phyloP scores from a whole-genome alignment of 2,329 filamentous ascomycete genomes.

The Tolypocladium guangdongense region DNA sequence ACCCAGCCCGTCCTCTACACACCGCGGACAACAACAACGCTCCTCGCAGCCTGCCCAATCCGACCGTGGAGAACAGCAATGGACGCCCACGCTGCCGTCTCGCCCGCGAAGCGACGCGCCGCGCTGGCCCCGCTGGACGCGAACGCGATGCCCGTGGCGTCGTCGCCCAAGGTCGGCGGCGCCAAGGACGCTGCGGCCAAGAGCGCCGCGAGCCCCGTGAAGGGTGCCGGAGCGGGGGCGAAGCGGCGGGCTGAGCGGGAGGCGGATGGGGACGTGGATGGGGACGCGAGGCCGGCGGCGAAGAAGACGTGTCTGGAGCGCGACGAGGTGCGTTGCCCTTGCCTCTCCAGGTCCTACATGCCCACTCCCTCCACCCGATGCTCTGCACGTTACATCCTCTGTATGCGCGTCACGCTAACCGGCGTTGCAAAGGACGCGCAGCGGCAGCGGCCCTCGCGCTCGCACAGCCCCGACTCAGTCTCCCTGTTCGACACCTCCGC shows the following conservation, averaged over 20 bases:
- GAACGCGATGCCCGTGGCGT: conserved; percentile 25
- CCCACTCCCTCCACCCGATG: not conserved
- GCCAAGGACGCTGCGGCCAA: conserved; percentile 6
- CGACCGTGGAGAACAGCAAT: not conserved
- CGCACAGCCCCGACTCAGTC: conserved; percentile 29
- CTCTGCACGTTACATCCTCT: not conserved
- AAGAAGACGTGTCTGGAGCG: conserved; percentile 24
- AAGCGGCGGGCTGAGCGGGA: conserved; percentile 14
- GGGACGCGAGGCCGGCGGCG: conserved; percentile 9
- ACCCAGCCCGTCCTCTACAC: not conserved
- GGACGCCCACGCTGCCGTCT: conserved; percentile 6
- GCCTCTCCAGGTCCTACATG: no score
- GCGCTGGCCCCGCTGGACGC: conserved; percentile 35
- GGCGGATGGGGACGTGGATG: no score
- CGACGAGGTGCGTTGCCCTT: conserved; percentile 13
- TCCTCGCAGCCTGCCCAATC: not conserved
- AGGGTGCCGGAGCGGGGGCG: conserved; percentile 8
- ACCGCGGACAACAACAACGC: not conserved
- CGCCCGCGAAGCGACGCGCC: conserved; percentile 37
- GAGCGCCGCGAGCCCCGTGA: not conserved
- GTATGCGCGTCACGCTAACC: conserved; percentile 3
- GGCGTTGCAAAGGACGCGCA: not conserved
- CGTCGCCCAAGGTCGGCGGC: conserved; percentile 11
- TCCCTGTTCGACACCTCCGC: conserved; percentile 40
- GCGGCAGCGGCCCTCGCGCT: conserved; percentile 11